These are phyloP conservation scores for Neonectria ditissima DNA, from an alignment of 2,329 filamentous ascomycete genomes.

Conservation along the genomic window DNA sequence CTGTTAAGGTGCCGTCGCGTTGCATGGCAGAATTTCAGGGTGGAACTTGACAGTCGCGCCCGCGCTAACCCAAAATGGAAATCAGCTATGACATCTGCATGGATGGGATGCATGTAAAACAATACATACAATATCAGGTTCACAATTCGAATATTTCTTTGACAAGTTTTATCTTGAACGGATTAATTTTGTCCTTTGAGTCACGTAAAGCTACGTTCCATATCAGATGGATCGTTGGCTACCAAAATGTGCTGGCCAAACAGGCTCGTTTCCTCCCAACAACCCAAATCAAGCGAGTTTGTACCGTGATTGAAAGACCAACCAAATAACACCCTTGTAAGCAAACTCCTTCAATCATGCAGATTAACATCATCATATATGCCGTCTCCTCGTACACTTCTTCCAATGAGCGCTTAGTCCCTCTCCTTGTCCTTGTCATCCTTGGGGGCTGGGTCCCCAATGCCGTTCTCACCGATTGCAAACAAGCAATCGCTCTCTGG, in stretches of 20 bases:
- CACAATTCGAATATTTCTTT: neutral
- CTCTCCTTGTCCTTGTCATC: slow-evolving; percentile 97
- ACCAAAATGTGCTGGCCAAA: slow-evolving; percentile 16
- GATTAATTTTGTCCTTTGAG: neutral
- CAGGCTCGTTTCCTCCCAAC: slow-evolving; percentile 9
- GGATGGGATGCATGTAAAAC: neutral
- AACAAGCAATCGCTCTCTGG: slow-evolving; percentile 97
- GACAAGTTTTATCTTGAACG: neutral
- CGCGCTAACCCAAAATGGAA: slow-evolving; percentile 53
- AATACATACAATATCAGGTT: too few relatives aligned
- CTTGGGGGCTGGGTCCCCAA: slow-evolving; percentile 95
- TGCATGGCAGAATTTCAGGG: slow-evolving; percentile 50
- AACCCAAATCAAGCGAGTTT: slow-evolving; percentile 9
- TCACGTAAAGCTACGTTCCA: neutral
- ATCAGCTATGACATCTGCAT: slow-evolving; percentile 44
- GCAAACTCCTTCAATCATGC: slow-evolving; percentile 50
- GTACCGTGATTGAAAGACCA: slow-evolving; percentile 8
- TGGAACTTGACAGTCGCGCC: slow-evolving; percentile 41
- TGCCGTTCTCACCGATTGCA: slow-evolving; percentile 96
- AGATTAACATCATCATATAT: slow-evolving; percentile 37
- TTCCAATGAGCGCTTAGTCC: slow-evolving; percentile 58
- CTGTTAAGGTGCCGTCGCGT: slow-evolving; percentile 45
- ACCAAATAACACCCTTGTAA: slow-evolving; percentile 20
- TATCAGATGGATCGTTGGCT: neutral
- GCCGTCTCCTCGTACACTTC: slow-evolving; percentile 31